phyloP scores from a whole-genome alignment of 495 filamentous ascomycete species.

The Hypoxylon cercidicola region DNA sequence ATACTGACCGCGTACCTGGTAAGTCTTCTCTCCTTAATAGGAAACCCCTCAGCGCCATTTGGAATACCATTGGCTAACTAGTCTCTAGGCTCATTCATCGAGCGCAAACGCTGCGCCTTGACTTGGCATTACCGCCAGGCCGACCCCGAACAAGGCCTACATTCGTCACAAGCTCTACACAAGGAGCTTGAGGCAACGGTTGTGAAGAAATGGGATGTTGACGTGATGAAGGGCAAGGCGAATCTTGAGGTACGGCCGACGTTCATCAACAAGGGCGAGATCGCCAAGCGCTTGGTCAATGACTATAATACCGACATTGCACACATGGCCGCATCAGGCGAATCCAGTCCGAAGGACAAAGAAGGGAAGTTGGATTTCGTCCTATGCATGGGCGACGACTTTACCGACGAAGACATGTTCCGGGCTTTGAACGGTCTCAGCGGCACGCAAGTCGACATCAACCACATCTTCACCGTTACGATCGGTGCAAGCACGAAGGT shows the following conservation, averaged over 20 bases:
- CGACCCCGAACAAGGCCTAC: constrained; percentile 81
- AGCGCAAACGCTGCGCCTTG: constrained; percentile 88
- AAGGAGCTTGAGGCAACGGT: constrained; percentile 79
- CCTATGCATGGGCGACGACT: constrained; percentile 91
- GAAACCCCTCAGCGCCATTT: background rate
- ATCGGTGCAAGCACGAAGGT: constrained; percentile 88
- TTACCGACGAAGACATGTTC: constrained; percentile 94
- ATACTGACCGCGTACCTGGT: constrained; percentile 85
- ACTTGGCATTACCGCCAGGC: constrained; percentile 97
- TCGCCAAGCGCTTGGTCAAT: constrained; percentile 78
- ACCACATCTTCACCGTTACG: constrained; percentile 84
- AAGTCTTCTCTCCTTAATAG: constrained; percentile 30
- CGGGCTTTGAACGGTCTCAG: constrained; percentile 69
- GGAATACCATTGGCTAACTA: constrained; percentile 40
- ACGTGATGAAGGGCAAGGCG: constrained; percentile 95
- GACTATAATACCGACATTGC: constrained; percentile 64
- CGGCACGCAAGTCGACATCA: constrained; percentile 58
- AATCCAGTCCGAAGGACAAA: constrained; percentile 9
- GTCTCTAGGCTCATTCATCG: constrained; percentile 79
- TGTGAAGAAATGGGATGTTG: constrained; percentile 81
- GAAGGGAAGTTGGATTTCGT: constrained; percentile 76
- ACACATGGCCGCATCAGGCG: constrained; percentile 24
- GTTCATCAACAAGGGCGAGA: constrained; percentile 96
- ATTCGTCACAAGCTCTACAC: constrained; percentile 79
- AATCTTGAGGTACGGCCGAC: constrained; percentile 96